These are phyloP conservation scores for Pythium sukuiense DNA, from an alignment of 352 stramenopile species.

Conservation along the genomic window DNA sequence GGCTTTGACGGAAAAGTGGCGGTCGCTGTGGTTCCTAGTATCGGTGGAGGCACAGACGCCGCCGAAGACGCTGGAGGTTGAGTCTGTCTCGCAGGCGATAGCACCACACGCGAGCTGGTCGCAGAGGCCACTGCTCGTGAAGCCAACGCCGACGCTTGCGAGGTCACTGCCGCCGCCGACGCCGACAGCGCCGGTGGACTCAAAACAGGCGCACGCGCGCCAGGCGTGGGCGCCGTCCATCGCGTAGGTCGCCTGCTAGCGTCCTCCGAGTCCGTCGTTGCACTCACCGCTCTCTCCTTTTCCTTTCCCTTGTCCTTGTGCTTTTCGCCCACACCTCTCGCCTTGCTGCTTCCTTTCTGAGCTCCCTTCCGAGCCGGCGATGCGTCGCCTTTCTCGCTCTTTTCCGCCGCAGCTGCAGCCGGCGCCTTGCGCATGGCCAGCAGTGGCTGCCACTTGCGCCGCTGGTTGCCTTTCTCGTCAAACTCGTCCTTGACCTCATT, in stretches of 20 bases:
- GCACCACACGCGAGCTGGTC: neutral
- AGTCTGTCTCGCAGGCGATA: neutral
- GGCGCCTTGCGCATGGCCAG: constrained; percentile 1
- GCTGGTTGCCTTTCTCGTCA: constrained; percentile 4
- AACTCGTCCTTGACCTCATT: neutral
- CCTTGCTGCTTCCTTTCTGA: neutral
- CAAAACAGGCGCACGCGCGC: neutral
- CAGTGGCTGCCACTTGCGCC: constrained; percentile 1
- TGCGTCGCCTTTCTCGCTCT: neutral
- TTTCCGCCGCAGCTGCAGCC: too few species aligned
- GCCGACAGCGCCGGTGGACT: neutral
- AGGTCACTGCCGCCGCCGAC: neutral
- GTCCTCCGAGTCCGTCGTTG: neutral
- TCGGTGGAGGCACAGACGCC: neutral
- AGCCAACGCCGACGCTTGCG: neutral
- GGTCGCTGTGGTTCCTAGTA: too few species aligned
- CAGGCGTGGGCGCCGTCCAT: neutral
- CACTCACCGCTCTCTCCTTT: neutral
- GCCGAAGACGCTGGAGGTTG: neutral
- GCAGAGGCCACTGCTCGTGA: neutral
- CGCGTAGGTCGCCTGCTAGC: neutral
- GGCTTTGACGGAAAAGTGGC: too few species aligned
- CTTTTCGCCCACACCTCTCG: neutral
- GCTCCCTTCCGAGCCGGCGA: neutral
- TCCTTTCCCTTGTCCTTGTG: neutral